Base-by-base conservation (phyloP, 805 yeast species). In the Myxozyma neglecta region DNA sequence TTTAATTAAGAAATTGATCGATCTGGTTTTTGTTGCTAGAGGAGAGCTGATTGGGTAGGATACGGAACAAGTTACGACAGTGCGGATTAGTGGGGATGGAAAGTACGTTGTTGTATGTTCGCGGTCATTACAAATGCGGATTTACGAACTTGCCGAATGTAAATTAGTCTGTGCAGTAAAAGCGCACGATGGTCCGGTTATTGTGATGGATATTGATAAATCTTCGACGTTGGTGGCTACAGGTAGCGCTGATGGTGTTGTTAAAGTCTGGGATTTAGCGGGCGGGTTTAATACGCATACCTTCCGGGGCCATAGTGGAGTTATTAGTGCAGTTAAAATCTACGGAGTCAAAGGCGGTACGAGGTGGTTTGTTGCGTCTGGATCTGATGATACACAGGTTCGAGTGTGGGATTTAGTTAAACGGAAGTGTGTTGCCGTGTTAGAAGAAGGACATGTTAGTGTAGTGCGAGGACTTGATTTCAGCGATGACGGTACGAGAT, bases 161-260 rank as follows among this genome's bases (percentile, higher is more conserved):
- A 65, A 63, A 18, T 61, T 70, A 16, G 18, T 71, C 10, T 69
- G 72, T 32, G 60, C 72, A 3, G 54, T 72, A 20, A 77, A 75
- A 63, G 81, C 81, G 7, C 81, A 79, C 59, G 80, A 79, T 1
- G 87, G 97, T 0, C 97, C 97, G 0, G 88, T 89, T 1, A 89
- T 89, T 73, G 86, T 90, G 10, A 81, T 90, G 49, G 79, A 87
- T 10, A 83, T 83, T 24, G 99, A 94, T 74, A 72, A 82, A 2
- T 90, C 97, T 0, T 87, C 96, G 1, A 85, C 96, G 2, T 78
- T 94, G 42, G 83, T 92, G 70, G 96, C 97, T 18, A 86, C 94
- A 71, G 99, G 99, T 44, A 91, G 96, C 51, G 88, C 97, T 0
- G 99, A 94, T 74, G 98, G 99, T 52, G 82, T 85, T 46, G 88